Evolutionary conservation across 164 flowering plant species (phyloP).

Genomic region (Buxus sempervirens): DNA sequence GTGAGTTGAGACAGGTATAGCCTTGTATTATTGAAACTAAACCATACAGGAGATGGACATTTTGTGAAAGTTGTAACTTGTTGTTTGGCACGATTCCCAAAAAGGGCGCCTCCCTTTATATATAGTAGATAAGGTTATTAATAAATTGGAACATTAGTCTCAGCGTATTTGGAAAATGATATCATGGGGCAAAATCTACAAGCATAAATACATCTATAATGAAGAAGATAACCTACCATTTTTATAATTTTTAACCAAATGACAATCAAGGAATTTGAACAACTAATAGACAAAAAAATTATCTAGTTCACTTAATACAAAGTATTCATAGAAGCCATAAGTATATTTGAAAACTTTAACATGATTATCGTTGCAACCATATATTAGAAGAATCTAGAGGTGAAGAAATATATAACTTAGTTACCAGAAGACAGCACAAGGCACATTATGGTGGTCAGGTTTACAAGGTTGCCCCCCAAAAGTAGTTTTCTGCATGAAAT

Average conservation of each 20-base stretch:
- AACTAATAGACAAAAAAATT: not conserved
- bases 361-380: not conserved
- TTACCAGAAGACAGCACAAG: constrained; percentile 93
- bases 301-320: not conserved
- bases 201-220: not conserved
- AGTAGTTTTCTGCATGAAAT: constrained; percentile 67
- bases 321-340: not conserved
- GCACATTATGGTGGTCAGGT: constrained; percentile 69
- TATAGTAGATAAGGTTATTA: too few relatives aligned
- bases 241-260: not conserved
- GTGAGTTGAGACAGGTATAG: too few relatives aligned
- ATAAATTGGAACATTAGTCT: not conserved
- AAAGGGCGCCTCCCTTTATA: too few relatives aligned
- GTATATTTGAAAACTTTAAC: not conserved
- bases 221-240: not conserved
- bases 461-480: constrained; percentile 69
- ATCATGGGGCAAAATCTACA: not conserved
- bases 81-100: too few relatives aligned
- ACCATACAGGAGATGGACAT: too few relatives aligned
- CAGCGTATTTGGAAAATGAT: not conserved
- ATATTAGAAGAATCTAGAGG: not conserved
- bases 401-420: constrained; percentile 3
- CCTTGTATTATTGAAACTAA: too few relatives aligned
- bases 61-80: too few relatives aligned
- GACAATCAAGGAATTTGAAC: not conserved